Evolutionary conservation across 371 early-diverging fungal species (phyloP), one percentile per base, ranked within the genome.

Genomic region (Actinomortierella wolfii): DNA sequence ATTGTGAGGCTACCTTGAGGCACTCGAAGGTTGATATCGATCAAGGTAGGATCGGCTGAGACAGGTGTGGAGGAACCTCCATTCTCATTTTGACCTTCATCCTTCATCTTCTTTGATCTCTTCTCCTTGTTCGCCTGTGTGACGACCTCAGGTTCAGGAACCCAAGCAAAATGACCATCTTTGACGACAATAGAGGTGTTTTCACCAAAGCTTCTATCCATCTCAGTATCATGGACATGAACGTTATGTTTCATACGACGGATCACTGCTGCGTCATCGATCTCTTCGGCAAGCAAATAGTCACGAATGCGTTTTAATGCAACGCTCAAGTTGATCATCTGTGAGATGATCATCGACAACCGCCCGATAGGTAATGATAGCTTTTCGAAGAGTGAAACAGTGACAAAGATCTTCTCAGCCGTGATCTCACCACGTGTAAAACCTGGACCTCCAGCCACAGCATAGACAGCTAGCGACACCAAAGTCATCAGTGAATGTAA

Each of bases 381-480:
- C 60, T 94, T 81, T 68, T 92, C 92, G 83, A 97, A 95, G 17
- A 96, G 84, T 5, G 94, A 84, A 65, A 97, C 84, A 25, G 93
- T 86, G n/a, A 94, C 94, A 77, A 96, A 96, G 1, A 93, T 90
- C 44, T 44, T 61, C 44, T 64, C 61, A 0, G 71, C 47, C 17
- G 59, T 57, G 48, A 70, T 61, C 3, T 53, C 61, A 1, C 71
- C 71, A 13, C 25, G 59, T 0, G 61, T 54, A 9, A 57, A 53
- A n/a, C 58, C 57, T 2, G 68, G 61, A 21, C 68, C 63, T 23
- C 71, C 71, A 8, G 64, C 61, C 14, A 60, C 29, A 18, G 71
- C 64, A 21, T 64, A 70, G 43, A 70, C 44, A 2, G 59, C 53
- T 51, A 70, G 64, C 8, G 61, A 64, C 6, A 58, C 59, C 13